Evolutionary conservation across 1,284 basidiomycete species (phyloP), one percentile per base, ranked within the genome.

Genomic region (Boletus subluridellus): DNA sequence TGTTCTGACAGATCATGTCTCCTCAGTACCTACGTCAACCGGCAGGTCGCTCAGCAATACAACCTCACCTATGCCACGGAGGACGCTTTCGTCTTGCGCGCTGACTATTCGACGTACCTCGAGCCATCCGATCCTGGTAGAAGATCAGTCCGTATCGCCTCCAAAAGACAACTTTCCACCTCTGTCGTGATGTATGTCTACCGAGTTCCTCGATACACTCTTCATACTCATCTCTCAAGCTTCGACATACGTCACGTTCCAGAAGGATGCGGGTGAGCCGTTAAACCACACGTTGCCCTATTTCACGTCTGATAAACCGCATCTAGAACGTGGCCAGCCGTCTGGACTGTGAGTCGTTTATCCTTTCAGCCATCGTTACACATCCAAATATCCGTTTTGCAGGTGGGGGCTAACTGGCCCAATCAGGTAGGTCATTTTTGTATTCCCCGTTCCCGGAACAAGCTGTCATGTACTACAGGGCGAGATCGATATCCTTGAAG

Each of bases 401-500:
- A 69, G 69, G 53, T 71, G 21, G 68, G 66, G 5, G 6, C 11
- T 26, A 4, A 64, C 47, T 69, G 70, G 68, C 68, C 68, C 7
- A 54, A 60, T 28, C n/a, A 59, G 17, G 67, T 55, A 42, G 0
- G 49, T 38, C 37, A 34, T 42, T 11, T 35, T 21, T 32, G 14
- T 4, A 35, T 45, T 12, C 7, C 38, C 61, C 37, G 26, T 17
- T 17, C 37, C 32, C 14, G 1, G 17, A 24, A 24, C 15, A 39
- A 15, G 42, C n/a, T 47, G 26, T 57, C 50, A 35, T n/a, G 15
- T n/a, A 17, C 9, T 1, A 12, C 17, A 67, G 60, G 72, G 73
- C 42, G 73, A 76, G 58, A 63, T 76, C 38, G 73, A 76, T 56
- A 69, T 76, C 58, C 55, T 74, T 38, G 73, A 74, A 52, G 71